Percentiles rank a stretch among this genome's conserved stretches.
phyloP scores from a whole-genome alignment of 305 asterid species.

The Fraxinus baroniana region DNA sequence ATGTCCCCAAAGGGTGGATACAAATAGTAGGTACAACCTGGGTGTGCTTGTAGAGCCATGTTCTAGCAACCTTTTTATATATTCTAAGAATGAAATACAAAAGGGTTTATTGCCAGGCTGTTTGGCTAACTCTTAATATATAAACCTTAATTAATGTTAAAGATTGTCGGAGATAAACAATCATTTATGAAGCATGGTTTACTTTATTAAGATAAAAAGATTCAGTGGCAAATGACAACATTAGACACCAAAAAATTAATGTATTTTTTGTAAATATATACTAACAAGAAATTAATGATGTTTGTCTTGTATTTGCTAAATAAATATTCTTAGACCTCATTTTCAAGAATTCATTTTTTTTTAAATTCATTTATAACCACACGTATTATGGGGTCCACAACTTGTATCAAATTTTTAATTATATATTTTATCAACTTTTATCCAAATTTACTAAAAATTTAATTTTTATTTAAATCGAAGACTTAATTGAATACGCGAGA shows the following conservation, averaged over 20 bases:
- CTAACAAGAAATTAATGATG: neutral
- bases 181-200: slow-evolving; percentile 33
- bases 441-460: no score
- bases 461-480: no score
- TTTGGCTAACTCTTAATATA: slow-evolving; percentile 30
- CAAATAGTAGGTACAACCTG: slow-evolving; percentile 13
- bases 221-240: slow-evolving; percentile 29
- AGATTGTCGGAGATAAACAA: slow-evolving; percentile 55
- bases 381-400: no score
- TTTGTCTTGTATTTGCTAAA: no score
- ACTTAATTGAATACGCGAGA: no score
- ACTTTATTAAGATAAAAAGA: slow-evolving; percentile 9
- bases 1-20: slow-evolving; percentile 3
- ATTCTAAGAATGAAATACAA: neutral
- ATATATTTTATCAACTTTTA: no score
- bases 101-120: slow-evolving; percentile 44
- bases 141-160: slow-evolving; percentile 35
- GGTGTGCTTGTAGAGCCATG: slow-evolving; percentile 40
- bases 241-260: no score
- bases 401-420: no score
- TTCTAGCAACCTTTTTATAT: slow-evolving; percentile 37
- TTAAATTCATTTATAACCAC: no score
- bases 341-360: no score
- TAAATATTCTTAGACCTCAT: no score
- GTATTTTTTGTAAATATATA: neutral